Conservation (phyloP, 257 asterid genomes). For the Leonotis leonurus region DNA sequence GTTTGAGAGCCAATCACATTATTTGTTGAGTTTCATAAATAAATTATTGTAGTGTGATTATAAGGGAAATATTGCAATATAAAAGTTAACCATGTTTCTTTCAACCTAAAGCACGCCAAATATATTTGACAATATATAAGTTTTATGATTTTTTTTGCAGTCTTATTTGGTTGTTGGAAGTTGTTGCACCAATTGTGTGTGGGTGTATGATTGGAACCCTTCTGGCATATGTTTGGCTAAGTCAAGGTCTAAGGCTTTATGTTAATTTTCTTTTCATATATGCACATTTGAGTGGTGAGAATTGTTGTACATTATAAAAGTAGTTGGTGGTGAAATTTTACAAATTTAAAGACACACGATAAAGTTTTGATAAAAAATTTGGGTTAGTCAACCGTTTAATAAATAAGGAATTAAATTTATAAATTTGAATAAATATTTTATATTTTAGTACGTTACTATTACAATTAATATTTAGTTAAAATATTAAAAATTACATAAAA, state of each 20-base stretch:
- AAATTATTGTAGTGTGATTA: background rate
- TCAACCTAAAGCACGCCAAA: conserved; percentile 25
- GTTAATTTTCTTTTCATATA: background rate
- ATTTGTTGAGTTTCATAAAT: background rate
- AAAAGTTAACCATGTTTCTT: background rate
- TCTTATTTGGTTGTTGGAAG: conserved; percentile 48
- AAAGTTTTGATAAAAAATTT: no score
- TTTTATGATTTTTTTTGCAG: background rate
- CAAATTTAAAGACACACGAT: no score
- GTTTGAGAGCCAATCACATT: conserved; percentile 22
- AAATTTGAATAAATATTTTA: no score
- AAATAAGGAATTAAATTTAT: no score
- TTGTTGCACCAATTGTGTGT: conserved; percentile 43
- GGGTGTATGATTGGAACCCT: conserved; percentile 11
- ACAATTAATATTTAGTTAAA: no score
- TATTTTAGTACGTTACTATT: no score
- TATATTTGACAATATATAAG: conserved; percentile 8
- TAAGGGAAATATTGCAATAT: background rate
- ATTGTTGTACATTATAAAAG: no score
- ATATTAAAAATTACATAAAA: no score
- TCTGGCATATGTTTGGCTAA: conserved; percentile 24
- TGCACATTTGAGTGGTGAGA: no score
- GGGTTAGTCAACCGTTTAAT: no score
- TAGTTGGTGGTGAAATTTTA: no score
- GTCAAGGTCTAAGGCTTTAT: conserved; percentile 15